Evolutionary conservation across 441 rosid genomes (phyloP), one percentile per base, ranked within the genome.

Genomic region (Erodium chrysanthum): DNA sequence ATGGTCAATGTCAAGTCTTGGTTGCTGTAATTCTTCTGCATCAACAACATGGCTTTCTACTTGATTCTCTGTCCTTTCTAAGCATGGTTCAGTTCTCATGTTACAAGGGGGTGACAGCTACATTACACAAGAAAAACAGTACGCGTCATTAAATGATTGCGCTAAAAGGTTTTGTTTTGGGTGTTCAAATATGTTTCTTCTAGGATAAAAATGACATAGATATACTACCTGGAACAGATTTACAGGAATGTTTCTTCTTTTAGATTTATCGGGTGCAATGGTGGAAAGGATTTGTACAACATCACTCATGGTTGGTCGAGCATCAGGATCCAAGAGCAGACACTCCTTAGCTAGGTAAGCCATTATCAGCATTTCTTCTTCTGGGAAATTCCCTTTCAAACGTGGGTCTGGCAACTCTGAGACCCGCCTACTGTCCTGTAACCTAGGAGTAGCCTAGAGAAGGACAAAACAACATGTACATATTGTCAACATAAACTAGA

Each of bases 281-380:
- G 96, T 85, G 27, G 95, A 89, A 69, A 93, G 96, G 76, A 90
- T 90, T 74, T 93, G 97, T 74, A 89, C 97, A 78, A 90, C 91
- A 76, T 93, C 98, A 65, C 89, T 84, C 98, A 93, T 93, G 71
- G 91, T 87, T 67, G 98, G 98, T 50, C 98, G 85, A 70, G 87
- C 80, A 64, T 93, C 97, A 40, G 98, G 97, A 71, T 90, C 97
- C 75, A 89, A 70, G 70, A 84, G 83, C 78, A 93, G 78, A 81
- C 98, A 93, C 71, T 93, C 96, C 82, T 86, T 93, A 64, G 97
- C 92, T 25, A 93, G 87, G 74, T 87, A 90, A 61, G 97, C 97
- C 90, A 90, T 83, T 71, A 90, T 86, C 71, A 85, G 92, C 85
- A 93, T 79, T 70, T 90, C 98, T 78, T 90, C 97, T 70, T 85